Base-by-base conservation (phyloP, 129 eudicot genomes). In the Glebionis coronaria region DNA sequence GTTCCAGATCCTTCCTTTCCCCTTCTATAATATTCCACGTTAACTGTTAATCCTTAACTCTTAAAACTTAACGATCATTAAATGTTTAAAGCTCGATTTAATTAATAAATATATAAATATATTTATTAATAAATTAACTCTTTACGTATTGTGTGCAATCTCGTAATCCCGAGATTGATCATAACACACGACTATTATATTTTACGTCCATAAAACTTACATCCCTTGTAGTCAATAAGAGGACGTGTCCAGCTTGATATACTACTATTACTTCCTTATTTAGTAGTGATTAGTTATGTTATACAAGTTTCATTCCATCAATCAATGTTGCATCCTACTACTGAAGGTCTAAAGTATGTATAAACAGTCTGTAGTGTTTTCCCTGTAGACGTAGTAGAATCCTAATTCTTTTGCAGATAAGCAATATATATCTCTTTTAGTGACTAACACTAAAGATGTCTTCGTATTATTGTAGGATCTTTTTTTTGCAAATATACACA, bases 381-480 rank as follows among this genome's bases (percentile, higher is more conserved):
- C 28, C 28, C 55, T 21, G 44, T 53, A 52, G 47, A 68, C 61
- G 42, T 44, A 40, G 23, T 50, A 71, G 60, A 44, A 50, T 72
- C 46, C 38, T 12, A 60, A 70, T 59, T 23, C n/a, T 50, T 12
- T 3, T 72, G 62, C 63, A 72, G 42, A 50, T 21, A 62, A 61
- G 56, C 64, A 27, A 2, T 28, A 45, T 20, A 56, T 74, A 4
- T 49, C 3, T n/a, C 52, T 63, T 64, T 40, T 46, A 21, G 40
- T 35, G 28, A 45, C 40, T 58, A 68, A 31, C 40, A 38, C 66
- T 49, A n/a, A 61, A 63, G 27, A 2, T 46, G 14, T 56, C 47
- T 50, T 77, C 45, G 59, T 57, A 19, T 38, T 67, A 60, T 47
- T 61, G 67, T 65, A 93, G 98, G 82, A 93, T 88, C 80, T n/a